Evolutionary conservation across 1,139 yeast species (phyloP).

Genomic region (Zhuliangozyma blackwelliae): DNA sequence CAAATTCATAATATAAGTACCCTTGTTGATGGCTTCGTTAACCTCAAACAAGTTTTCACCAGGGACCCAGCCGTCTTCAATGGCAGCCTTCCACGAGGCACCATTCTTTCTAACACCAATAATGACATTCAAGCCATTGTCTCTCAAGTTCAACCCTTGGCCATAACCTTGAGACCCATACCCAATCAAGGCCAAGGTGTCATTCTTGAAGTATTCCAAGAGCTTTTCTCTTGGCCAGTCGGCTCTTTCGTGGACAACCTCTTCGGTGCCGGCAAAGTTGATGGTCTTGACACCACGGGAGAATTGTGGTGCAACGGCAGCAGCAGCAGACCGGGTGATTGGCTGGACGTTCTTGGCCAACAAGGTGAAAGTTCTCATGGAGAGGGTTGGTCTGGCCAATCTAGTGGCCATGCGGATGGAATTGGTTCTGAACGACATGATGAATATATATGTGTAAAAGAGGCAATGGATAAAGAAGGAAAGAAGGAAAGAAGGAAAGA

Average conservation of each 20-base stretch:
- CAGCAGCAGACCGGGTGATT: slow-evolving; percentile 28
- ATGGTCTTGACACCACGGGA: slow-evolving; percentile 91
- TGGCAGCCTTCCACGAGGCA: slow-evolving; percentile 99
- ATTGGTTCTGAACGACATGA: slow-evolving; percentile 61
- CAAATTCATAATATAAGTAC: slow-evolving; percentile 96
- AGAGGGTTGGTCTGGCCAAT: slow-evolving; percentile 48
- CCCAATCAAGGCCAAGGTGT: slow-evolving; percentile 95
- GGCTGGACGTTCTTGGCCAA: slow-evolving; percentile 42
- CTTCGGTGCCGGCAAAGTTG: slow-evolving; percentile 95
- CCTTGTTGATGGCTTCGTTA: slow-evolving; percentile 84
- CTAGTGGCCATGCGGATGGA: slow-evolving; percentile 56
- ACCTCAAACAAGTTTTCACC: slow-evolving; percentile 97
- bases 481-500: slow-evolving; percentile 1
- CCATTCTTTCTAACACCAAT: slow-evolving; percentile 98
- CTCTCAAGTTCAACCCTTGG: slow-evolving; percentile 98
- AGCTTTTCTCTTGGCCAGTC: slow-evolving; percentile 99
- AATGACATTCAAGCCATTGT: slow-evolving; percentile 95
- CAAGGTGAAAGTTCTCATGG: slow-evolving; percentile 66
- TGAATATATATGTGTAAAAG: not conserved
- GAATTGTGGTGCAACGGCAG: slow-evolving; percentile 31
- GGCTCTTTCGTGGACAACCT: slow-evolving; percentile 94
- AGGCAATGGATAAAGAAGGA: not conserved
- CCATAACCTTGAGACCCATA: slow-evolving; percentile 99
- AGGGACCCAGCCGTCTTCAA: slow-evolving; percentile 99
- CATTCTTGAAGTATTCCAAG: slow-evolving; percentile 94